phyloP scores from a whole-genome alignment of 2,329 filamentous ascomycete species.

The Clathrospora elynae region DNA sequence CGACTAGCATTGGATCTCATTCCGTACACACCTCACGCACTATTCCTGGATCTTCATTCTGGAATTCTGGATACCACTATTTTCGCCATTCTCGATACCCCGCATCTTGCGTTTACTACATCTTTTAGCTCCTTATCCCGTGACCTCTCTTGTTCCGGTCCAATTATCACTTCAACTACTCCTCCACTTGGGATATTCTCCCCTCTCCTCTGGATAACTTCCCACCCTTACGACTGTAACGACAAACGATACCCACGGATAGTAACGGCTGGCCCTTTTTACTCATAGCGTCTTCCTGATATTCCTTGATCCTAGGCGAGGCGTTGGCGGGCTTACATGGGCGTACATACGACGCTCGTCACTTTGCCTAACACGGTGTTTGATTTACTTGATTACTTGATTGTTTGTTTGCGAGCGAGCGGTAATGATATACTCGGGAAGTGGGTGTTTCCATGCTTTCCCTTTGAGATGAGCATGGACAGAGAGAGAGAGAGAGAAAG shows the following conservation, averaged over 20 bases:
- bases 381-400: conserved; percentile 5
- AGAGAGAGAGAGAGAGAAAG: not conserved
- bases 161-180: conserved; percentile 16
- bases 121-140: conserved; percentile 18
- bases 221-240: conserved; percentile 41
- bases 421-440: conserved; percentile 21
- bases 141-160: conserved; percentile 13
- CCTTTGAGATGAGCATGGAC: not conserved
- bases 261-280: conserved; percentile 34
- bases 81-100: conserved; percentile 26
- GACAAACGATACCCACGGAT: conserved; percentile 48
- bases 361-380: conserved; percentile 23
- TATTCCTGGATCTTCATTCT: conserved; percentile 11
- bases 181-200: conserved; percentile 23
- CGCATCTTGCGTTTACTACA: conserved; percentile 17
- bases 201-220: conserved; percentile 28
- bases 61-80: conserved; percentile 14
- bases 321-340: conserved; percentile 24
- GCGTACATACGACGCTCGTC: conserved; percentile 18
- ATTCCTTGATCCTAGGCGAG: conserved; percentile 23
- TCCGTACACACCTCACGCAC: conserved; percentile 3
- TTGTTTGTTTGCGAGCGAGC: conserved; percentile 14
- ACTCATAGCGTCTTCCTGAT: conserved; percentile 31
- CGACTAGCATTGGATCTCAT: conserved; percentile 11
- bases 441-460: too few relatives aligned